Evolutionary conservation across 192 early-diverging fungal species (phyloP).

Genomic region (Geranomyces variabilis): DNA sequence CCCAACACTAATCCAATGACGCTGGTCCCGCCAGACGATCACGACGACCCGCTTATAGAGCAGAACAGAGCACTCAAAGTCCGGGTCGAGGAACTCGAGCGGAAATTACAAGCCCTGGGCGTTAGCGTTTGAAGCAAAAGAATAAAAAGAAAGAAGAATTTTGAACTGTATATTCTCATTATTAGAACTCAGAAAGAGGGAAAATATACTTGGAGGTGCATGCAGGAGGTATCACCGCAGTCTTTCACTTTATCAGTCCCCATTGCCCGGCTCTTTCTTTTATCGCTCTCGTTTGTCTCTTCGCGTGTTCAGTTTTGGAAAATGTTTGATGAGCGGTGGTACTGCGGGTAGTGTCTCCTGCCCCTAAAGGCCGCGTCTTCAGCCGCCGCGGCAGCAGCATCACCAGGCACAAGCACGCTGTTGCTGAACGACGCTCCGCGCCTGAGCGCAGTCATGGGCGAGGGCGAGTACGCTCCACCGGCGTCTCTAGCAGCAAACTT

Average conservation of each 20-base stretch:
- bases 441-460: background rate
- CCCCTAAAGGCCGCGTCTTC: constrained; percentile 9
- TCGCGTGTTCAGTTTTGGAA: constrained; percentile 7
- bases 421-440: background rate
- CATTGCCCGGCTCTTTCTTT: no score
- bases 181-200: background rate
- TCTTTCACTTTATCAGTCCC: no score
- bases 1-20: background rate
- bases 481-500: no score
- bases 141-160: no score
- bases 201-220: no score
- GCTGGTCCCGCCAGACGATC: constrained; percentile 4
- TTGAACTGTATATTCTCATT: no score
- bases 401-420: background rate
- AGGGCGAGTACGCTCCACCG: background rate
- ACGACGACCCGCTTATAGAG: background rate
- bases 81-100: constrained; percentile 38
- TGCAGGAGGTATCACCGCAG: no score
- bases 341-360: constrained; percentile 17
- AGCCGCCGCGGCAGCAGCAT: background rate
- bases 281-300: no score
- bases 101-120: constrained; percentile 22
- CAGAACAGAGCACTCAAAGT: constrained; percentile 13
- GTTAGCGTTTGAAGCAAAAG: constrained; percentile 4
- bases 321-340: constrained; percentile 21